Percentiles rank a stretch among this genome's conserved stretches.
These are phyloP conservation scores for Nicotiana otophora DNA, from an alignment of 257 asterid genomes.

Conservation along the genomic window DNA sequence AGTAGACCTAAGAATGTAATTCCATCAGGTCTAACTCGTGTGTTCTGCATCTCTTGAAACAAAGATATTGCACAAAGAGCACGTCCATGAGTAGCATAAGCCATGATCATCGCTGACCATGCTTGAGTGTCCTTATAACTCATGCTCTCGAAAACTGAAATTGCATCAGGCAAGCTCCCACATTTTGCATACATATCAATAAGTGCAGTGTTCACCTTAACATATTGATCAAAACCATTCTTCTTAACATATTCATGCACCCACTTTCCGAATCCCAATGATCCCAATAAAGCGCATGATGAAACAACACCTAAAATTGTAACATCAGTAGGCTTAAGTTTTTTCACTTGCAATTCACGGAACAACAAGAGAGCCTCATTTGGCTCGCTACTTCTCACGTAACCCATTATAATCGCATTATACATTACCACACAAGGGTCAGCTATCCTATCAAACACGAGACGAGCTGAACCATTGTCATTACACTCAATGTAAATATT, in stretches of 20 bases:
- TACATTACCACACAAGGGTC: constrained; percentile 32
- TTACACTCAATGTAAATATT: constrained; percentile 30
- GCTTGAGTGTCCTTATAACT: constrained; percentile 26
- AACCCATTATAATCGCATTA: constrained; percentile 28
- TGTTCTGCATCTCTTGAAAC: constrained; percentile 25
- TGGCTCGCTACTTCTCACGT: constrained; percentile 33
- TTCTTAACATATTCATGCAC: constrained; percentile 25
- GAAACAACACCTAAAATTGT: constrained; percentile 33
- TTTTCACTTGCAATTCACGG: constrained; percentile 24
- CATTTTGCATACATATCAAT: constrained; percentile 44
- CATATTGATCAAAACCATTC: constrained; percentile 22
- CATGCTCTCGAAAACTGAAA: constrained; percentile 26
- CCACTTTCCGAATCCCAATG: constrained; percentile 33
- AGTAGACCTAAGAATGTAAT: constrained; percentile 32
- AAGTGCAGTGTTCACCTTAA: constrained; percentile 36
- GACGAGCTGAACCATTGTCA: constrained; percentile 17
- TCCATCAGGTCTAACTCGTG: constrained; percentile 23
- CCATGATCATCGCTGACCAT: constrained; percentile 40
- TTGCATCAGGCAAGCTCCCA: constrained; percentile 35
- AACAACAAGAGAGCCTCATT: constrained; percentile 26
- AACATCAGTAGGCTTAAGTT: constrained; percentile 29
- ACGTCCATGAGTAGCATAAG: constrained; percentile 34
- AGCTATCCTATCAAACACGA: constrained; percentile 19
- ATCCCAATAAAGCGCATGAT: constrained; percentile 33
- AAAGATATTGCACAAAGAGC: constrained; percentile 26